These are phyloP conservation scores for Blastocystis sp. DNA, from an alignment of 352 stramenopile species.

Conservation along the genomic window DNA sequence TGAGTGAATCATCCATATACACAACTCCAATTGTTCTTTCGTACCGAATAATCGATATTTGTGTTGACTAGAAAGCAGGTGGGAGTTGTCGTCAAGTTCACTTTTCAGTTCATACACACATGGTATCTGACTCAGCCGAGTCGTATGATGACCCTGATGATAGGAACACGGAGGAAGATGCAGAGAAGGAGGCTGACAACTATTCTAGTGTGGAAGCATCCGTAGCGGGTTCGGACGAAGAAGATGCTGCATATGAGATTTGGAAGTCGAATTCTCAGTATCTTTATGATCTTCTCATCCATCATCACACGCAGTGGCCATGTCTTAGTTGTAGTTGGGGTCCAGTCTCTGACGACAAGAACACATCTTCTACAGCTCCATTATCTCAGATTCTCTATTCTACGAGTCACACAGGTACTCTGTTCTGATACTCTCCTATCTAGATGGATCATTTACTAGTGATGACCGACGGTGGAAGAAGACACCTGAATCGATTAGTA, in stretches of 20 bases:
- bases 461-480: neutral
- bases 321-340: slow-evolving; percentile 36
- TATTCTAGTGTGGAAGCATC: neutral
- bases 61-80: too few species aligned
- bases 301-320: slow-evolving; percentile 43
- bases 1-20: too few species aligned
- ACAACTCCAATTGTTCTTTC: too few species aligned
- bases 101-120: neutral
- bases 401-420: slow-evolving; percentile 24
- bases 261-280: slow-evolving; percentile 56
- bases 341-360: slow-evolving; percentile 10
- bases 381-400: slow-evolving; percentile 25
- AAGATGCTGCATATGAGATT: slow-evolving; percentile 1
- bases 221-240: neutral
- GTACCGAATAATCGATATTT: too few species aligned
- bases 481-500: slow-evolving; percentile 9
- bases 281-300: slow-evolving; percentile 47
- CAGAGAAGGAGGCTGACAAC: slow-evolving; percentile 4
- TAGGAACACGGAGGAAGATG: neutral
- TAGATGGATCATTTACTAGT: slow-evolving; percentile 31
- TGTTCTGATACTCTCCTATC: neutral
- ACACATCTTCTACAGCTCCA: neutral
- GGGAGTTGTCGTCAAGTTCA: too few species aligned
- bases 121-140: neutral
- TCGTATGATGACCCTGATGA: neutral